Conservation (phyloP, 441 rosid genomes). For the Pelargonium citronellum region DNA sequence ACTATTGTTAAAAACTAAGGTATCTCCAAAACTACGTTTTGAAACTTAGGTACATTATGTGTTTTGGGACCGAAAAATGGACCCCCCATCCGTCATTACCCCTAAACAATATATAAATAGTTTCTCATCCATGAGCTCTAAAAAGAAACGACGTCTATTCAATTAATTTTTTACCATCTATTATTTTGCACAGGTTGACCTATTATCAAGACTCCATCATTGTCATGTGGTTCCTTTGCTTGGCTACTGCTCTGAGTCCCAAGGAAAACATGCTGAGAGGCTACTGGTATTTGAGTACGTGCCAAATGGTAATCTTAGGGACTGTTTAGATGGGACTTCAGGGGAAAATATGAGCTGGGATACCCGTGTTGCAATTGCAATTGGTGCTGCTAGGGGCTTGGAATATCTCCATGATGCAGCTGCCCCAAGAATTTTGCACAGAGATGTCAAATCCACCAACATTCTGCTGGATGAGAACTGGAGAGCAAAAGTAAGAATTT, state of each 20-base stretch:
- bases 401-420: slow-evolving; percentile 84
- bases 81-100: no score
- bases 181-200: slow-evolving; percentile 53
- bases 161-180: not conserved
- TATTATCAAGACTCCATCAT: slow-evolving; percentile 80
- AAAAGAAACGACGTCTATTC: no score
- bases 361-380: slow-evolving; percentile 49
- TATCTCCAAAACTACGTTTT: no score
- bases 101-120: no score
- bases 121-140: no score
- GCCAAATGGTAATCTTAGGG: slow-evolving; percentile 78
- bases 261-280: slow-evolving; percentile 68
- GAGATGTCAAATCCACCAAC: slow-evolving; percentile 71
- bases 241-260: slow-evolving; percentile 78
- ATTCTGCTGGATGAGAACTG: slow-evolving; percentile 63
- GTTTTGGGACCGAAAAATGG: no score
- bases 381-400: slow-evolving; percentile 72
- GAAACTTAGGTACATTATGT: no score
- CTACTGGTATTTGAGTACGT: slow-evolving; percentile 79
- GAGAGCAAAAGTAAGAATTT: slow-evolving; percentile 74
- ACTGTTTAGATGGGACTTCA: slow-evolving; percentile 56
- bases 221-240: slow-evolving; percentile 84
- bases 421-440: slow-evolving; percentile 69
- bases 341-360: slow-evolving; percentile 70
- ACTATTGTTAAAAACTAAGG: no score